A percentile compares a stretch with the other conserved stretches of the same genome.
Evolutionary conservation across 768 basidiomycete genomes (phyloP).

Genomic region (Lactarius vividus): DNA sequence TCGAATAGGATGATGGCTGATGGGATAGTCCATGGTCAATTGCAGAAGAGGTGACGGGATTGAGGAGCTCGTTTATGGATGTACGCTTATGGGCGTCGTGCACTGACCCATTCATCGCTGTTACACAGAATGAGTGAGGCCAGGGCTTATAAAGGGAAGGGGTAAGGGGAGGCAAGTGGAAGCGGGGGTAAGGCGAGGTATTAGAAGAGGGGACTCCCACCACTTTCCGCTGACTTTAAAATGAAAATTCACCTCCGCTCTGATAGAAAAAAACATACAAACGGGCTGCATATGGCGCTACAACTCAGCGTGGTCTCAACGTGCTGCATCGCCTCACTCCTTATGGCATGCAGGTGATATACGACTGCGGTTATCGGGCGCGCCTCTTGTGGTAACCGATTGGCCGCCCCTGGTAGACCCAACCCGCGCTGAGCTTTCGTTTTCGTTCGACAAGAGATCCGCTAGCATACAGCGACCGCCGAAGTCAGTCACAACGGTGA

Average conservation of each 20-base stretch:
- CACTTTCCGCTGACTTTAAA: constrained; percentile 21
- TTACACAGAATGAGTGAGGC: neutral
- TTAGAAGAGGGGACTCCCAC: neutral
- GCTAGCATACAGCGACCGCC: constrained; percentile 18
- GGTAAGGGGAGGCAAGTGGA: neutral
- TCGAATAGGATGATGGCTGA: constrained; percentile 5
- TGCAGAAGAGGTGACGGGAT: constrained; percentile 42
- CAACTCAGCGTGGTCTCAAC: constrained; percentile 21
- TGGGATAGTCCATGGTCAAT: constrained; percentile 32
- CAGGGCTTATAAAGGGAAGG: constrained; percentile 2
- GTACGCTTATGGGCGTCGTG: constrained; percentile 49
- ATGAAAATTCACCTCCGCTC: constrained; percentile 8
- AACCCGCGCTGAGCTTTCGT: constrained; percentile 24
- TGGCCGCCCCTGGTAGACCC: neutral
- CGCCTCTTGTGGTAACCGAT: constrained; percentile 3
- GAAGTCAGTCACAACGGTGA: constrained; percentile 1
- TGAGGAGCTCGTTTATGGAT: constrained; percentile 50
- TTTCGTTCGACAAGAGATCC: constrained; percentile 18
- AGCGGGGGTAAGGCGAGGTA: no score
- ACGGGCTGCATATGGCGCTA: constrained; percentile 5
- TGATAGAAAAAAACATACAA: neutral
- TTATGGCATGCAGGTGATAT: neutral
- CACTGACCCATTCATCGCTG: constrained; percentile 40
- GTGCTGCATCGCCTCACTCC: constrained; percentile 18
- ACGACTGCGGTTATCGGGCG: neutral